Base-by-base conservation (phyloP, 257 asterid species). In the Ocimum tenuiflorum region DNA sequence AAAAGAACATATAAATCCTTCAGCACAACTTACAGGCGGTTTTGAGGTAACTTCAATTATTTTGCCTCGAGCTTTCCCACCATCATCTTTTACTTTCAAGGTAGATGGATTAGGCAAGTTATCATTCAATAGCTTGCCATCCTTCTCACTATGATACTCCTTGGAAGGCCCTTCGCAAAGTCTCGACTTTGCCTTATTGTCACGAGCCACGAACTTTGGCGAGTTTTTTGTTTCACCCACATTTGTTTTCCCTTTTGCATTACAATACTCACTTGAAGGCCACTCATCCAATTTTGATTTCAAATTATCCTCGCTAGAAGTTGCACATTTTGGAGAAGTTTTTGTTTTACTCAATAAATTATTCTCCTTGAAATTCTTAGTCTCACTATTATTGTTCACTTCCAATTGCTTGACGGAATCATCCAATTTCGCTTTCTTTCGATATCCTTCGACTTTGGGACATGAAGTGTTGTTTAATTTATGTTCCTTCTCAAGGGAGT, bases 11-110 rank as follows among this genome's bases (percentile, higher is more conserved):
- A 60, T 68, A 1, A 63, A 56, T 70, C 72, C 71, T 46, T 38
- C 31, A 29, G 81, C 75, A 76, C 78, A 59, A 91, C 98, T 91
- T 91, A 91, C 98, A 74, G 17, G 35, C 12, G 94, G 95, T 78
- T 84, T 86, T 57, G 62, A 84, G 39, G 86, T 77, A 74, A 85
- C 95, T 70, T 82, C 86, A 38, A 83, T 73, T 46, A 47, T 67
- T 73, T 78, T 74, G 49, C 82, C 79, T 36, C 67, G 79, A 8
- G 56, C 76, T 42, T 68, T 72, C 59, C 62, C 73, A 45, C 54
- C 78, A 63, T 19, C 73, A 38, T 57, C 71, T 23, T 68, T 56
- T n/a, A 62, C 11, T 36, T 71, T 48, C 23, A 53, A 38, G 17
- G 17, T 20, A 43, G 46, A 41, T 13, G 43, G 27, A 36, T 67